A percentile compares a stretch with the other conserved stretches of the same genome.
Conservation (phyloP, 83 land plant species). For the Picea abies region DNA sequence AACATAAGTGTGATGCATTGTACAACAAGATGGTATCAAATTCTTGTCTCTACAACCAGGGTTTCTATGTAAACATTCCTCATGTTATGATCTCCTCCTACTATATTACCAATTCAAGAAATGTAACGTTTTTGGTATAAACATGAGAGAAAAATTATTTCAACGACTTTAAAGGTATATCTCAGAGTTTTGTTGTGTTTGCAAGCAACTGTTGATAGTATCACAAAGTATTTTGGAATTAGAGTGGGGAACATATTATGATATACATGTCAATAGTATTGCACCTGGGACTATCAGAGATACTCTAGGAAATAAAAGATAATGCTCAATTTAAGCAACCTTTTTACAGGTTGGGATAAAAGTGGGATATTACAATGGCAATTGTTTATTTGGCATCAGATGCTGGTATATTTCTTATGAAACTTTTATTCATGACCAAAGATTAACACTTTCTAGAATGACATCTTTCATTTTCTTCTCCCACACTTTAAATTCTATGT, state of each 20-base stretch:
- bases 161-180: slow-evolving; percentile 7
- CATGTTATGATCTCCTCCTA: neutral
- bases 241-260: slow-evolving; percentile 97
- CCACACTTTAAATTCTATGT: neutral
- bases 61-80: slow-evolving; percentile 29
- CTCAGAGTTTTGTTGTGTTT: slow-evolving; percentile 1
- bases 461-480: neutral
- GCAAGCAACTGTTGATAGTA: slow-evolving; percentile 96
- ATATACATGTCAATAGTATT: slow-evolving; percentile 91
- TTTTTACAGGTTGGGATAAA: slow-evolving; percentile 74
- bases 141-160: neutral
- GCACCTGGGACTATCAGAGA: slow-evolving; percentile 99
- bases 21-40: slow-evolving; percentile 92
- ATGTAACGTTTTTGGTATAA: neutral
- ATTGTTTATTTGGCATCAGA: slow-evolving; percentile 85
- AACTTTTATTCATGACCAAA: neutral
- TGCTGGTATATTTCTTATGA: slow-evolving; percentile 56
- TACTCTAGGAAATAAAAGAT: slow-evolving; percentile 74
- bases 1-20: slow-evolving; percentile 97
- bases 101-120: neutral
- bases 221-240: slow-evolving; percentile 87
- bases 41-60: slow-evolving; percentile 98
- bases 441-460: neutral
- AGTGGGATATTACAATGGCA: slow-evolving; percentile 98
- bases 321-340: slow-evolving; percentile 33